These are phyloP conservation scores for Erysimum cheiri DNA, from an alignment of 441 rosid species.

Conservation along the genomic window DNA sequence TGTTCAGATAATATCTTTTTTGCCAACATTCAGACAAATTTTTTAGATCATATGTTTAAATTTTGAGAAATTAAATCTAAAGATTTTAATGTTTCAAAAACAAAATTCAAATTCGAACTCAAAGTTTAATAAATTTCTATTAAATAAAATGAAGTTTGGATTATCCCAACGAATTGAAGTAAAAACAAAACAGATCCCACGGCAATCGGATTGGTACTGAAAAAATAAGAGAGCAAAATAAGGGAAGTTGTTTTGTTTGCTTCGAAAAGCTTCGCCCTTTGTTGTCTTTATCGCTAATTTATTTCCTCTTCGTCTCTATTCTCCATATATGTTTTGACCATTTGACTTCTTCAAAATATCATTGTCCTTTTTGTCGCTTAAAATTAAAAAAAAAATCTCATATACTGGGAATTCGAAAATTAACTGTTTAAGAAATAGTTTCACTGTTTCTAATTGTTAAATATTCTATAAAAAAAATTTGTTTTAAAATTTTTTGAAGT, in stretches of 20 bases:
- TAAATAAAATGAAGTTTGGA: no score
- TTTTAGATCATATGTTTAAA: no score
- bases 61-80: no score
- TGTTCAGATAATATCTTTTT: neutral
- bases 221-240: conserved; percentile 37
- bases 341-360: conserved; percentile 13
- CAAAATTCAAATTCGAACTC: neutral
- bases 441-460: no score
- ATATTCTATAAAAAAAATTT: no score
- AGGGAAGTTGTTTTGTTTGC: conserved; percentile 41
- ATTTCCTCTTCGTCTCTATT: conserved; percentile 1
- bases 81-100: neutral
- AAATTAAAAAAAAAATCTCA: no score
- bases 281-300: conserved; percentile 21
- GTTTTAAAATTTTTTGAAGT: no score
- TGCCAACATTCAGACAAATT: neutral
- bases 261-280: conserved; percentile 41
- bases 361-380: neutral
- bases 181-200: conserved; percentile 46
- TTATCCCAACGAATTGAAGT: conserved; percentile 32
- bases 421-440: no score
- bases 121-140: no score
- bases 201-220: conserved; percentile 51
- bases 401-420: no score
- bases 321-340: conserved; percentile 39